Evolutionary conservation across 2,329 filamentous ascomycete genomes (phyloP), one percentile per base, ranked within the genome.

Genomic region (Thielaviopsis populi): DNA sequence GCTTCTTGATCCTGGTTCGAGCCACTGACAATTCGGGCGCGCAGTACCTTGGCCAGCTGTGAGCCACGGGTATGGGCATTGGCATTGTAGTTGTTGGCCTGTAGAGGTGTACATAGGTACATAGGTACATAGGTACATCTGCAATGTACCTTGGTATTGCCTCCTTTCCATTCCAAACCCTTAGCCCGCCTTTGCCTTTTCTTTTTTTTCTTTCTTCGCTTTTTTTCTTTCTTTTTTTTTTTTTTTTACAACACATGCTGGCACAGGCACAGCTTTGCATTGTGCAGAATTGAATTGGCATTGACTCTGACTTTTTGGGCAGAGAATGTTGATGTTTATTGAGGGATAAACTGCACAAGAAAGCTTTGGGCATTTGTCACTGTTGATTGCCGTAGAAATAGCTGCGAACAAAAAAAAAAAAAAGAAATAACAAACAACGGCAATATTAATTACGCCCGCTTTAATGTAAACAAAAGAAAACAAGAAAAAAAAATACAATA

Each of bases 221-320:
- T n/a, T 54, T 2, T 11, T 6, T 1, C 24, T 3, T 56, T 33
- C n/a, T 2, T 13, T 33, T 19, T 50, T 24, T 24, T 10, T 50
- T 50, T 24, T 11, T 19, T 50, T 50, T 10, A 24, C 46, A 50
- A 50, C 46, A 56, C 50, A 27, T 27, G 50, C 50, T 33, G 50
- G 2, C 22, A 17, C 0, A n/a, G n/a, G n/a, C 46, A 27, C 7
- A 30, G 24, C 22, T 54, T 33, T 54, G 50, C 50, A 56, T 56
- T 33, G 50, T 33, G 50, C 50, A 56, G 50, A 33, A 56, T 10
- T 56, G 24, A 56, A 56, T 56, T 56, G 50, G 50, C 50, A 56
- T 56, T 56, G 50, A 56, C 50, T 56, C 50, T 33, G 50, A 10
- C 7, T 33, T 8, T n/a, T 56, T n/a, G 30, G 27, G 27, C 50